Percentiles rank a stretch among this genome's conserved stretches.
phyloP scores from a whole-genome alignment of 768 basidiomycete genomes.

The Rhizopogon sp. region DNA sequence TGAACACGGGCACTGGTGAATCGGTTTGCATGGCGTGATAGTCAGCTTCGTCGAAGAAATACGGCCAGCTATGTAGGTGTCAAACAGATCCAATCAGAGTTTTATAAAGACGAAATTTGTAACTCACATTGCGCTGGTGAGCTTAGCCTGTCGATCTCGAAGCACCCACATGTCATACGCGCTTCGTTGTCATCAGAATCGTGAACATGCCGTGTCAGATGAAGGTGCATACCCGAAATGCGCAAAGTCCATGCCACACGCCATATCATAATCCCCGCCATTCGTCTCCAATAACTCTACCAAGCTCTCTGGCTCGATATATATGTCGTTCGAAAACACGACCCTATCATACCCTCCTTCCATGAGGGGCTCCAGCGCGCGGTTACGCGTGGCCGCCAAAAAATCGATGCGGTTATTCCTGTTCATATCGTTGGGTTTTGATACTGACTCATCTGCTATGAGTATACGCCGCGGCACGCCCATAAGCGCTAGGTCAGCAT shows the following conservation, averaged over 20 bases:
- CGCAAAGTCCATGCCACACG: constrained; percentile 36
- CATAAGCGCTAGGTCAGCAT: constrained; percentile 15
- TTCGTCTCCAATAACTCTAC: constrained; percentile 34
- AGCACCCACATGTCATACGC: constrained; percentile 35
- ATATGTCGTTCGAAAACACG: constrained; percentile 39
- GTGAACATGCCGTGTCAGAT: no score
- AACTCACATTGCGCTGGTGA: constrained; percentile 8
- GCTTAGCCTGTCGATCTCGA: constrained; percentile 28
- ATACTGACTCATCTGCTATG: constrained; percentile 19
- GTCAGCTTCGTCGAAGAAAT: constrained; percentile 34
- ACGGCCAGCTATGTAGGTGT: constrained; percentile 29
- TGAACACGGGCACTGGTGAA: constrained; percentile 37
- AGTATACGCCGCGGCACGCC: constrained; percentile 27
- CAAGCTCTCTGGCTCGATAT: constrained; percentile 34
- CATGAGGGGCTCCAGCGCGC: constrained; percentile 36
- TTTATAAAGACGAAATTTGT: not conserved
- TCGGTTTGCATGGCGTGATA: constrained; percentile 30
- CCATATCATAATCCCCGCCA: constrained; percentile 38
- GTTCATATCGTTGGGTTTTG: constrained; percentile 10
- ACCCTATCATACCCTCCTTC: constrained; percentile 34
- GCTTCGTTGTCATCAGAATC: constrained; percentile 5
- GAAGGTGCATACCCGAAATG: constrained; percentile 22
- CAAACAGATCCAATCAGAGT: not conserved
- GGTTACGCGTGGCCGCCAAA: constrained; percentile 35
- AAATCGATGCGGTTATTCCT: constrained; percentile 30